phyloP scores from a whole-genome alignment of 768 basidiomycete species.

The Tylopilus rubrobrunneus region DNA sequence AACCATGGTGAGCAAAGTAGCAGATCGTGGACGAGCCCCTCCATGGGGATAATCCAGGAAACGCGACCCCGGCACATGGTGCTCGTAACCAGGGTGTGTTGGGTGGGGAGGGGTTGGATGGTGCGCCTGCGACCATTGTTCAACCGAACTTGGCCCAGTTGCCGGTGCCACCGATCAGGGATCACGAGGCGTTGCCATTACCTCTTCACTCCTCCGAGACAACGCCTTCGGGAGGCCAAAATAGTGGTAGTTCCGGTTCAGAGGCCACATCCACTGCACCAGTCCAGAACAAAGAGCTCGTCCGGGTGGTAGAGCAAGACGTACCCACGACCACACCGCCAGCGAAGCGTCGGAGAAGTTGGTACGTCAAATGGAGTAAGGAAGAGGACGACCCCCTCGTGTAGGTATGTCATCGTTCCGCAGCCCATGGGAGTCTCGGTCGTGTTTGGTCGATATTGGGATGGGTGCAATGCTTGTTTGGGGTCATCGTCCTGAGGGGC shows the following conservation, averaged over 20 bases:
- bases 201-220: slow-evolving; percentile 4
- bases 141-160: background rate
- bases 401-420: slow-evolving; percentile 24
- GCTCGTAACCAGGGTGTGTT: background rate
- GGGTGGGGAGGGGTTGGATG: background rate
- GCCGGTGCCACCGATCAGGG: background rate
- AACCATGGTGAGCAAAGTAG: background rate
- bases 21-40: background rate
- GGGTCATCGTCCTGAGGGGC: slow-evolving; percentile 65
- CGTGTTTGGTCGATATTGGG: slow-evolving; percentile 81
- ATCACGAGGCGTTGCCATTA: slow-evolving; percentile 1
- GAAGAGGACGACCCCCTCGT: slow-evolving; percentile 40
- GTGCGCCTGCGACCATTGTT: background rate
- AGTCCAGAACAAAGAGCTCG: slow-evolving; percentile 20
- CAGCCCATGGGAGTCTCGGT: slow-evolving; percentile 43
- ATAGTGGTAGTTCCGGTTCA: background rate
- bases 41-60: slow-evolving; percentile 5
- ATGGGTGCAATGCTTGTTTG: slow-evolving; percentile 89
- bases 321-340: slow-evolving; percentile 12
- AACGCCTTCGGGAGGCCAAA: slow-evolving; percentile 5
- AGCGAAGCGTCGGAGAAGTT: slow-evolving; percentile 34
- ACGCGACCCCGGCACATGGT: slow-evolving; percentile 18
- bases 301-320: slow-evolving; percentile 31
- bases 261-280: background rate
- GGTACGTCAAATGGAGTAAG: slow-evolving; percentile 41